These are phyloP conservation scores for Nicotiana attenuata DNA, from an alignment of 257 asterid species.

Conservation along the genomic window DNA sequence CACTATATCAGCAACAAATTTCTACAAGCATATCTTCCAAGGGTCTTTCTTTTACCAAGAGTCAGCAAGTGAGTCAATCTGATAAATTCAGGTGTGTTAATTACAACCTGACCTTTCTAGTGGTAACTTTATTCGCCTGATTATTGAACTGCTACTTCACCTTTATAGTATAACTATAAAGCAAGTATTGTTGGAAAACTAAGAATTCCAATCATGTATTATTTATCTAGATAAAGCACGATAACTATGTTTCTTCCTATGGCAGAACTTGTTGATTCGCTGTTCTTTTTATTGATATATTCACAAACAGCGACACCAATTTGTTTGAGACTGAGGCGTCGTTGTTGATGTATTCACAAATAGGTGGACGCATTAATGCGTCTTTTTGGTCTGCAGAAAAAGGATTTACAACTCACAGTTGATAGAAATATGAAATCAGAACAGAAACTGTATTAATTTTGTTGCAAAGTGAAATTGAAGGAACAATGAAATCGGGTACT, in stretches of 20 bases:
- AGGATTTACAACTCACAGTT: not conserved
- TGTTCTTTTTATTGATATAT: not conserved
- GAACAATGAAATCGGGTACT: not conserved
- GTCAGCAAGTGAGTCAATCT: not conserved
- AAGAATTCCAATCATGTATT: not conserved
- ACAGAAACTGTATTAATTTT: not conserved
- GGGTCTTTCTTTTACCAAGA: not conserved
- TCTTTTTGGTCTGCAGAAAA: not conserved
- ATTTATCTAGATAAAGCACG: not conserved
- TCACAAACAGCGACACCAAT: not conserved
- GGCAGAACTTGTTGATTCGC: not conserved
- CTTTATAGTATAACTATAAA: not conserved
- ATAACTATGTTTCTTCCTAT: not conserved
- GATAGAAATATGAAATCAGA: not conserved
- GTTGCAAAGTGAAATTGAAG: not conserved
- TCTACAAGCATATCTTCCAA: not conserved
- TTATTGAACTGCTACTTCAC: not conserved
- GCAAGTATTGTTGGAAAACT: not conserved
- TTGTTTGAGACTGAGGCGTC: too few relatives aligned
- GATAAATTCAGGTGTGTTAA: not conserved
- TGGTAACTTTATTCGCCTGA: not conserved
- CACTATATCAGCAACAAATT: not conserved
- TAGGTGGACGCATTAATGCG: not conserved
- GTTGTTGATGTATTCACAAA: too few relatives aligned
- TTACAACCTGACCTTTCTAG: not conserved